phyloP scores from a whole-genome alignment of 768 basidiomycete genomes.

The Leccinum aurantiacum region DNA sequence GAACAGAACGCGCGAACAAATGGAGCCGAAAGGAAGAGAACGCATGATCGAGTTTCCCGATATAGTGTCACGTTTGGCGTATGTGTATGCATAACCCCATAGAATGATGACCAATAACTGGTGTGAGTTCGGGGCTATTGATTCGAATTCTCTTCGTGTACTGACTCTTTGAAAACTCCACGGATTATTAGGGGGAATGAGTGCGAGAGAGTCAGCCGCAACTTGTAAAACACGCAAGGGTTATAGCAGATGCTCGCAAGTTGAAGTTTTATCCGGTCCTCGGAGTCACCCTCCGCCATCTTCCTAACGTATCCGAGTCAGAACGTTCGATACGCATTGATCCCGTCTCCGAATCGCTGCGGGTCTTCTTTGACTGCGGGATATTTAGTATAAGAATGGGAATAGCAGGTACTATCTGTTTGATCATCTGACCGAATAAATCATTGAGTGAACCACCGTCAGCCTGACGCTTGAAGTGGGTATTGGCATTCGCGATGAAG shows the following conservation, averaged over 20 bases:
- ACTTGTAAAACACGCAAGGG: background rate
- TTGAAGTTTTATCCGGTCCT: background rate
- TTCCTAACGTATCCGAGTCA: background rate
- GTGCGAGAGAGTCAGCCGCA: background rate
- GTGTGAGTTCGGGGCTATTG: background rate
- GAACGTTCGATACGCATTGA: background rate
- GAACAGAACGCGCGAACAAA: background rate
- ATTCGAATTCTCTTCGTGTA: background rate
- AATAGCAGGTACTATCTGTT: background rate
- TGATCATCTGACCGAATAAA: background rate
- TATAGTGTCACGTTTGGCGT: background rate
- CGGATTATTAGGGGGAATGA: background rate
- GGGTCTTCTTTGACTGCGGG: background rate
- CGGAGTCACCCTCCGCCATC: background rate
- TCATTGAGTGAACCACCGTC: background rate
- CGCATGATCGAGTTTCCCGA: background rate
- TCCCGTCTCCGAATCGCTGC: background rate
- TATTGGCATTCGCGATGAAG: background rate
- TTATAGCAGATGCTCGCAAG: background rate
- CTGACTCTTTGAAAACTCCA: background rate
- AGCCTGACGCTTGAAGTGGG: background rate
- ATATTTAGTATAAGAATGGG: background rate
- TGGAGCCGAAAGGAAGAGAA: background rate
- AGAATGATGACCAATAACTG: background rate
- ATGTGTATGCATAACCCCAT: too few species aligned